Percentiles rank a stretch among this genome's conserved stretches.
Evolutionary conservation across 371 early-diverging fungal genomes (phyloP).

Genomic region (Apophysomyces variabilis): DNA sequence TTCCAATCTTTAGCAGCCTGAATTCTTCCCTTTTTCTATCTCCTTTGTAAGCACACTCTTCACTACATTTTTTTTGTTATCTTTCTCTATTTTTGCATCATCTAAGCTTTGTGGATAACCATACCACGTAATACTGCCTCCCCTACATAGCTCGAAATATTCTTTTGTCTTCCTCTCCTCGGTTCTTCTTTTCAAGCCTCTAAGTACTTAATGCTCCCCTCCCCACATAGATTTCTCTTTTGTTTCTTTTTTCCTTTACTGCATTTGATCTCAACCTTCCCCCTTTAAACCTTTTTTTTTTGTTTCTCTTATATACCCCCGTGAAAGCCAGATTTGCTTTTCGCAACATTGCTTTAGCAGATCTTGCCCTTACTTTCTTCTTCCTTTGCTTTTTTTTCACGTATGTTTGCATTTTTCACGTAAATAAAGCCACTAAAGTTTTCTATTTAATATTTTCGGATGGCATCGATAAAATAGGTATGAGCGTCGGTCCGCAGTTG

Average conservation of each 20-base stretch:
- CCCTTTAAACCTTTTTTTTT: too few species aligned
- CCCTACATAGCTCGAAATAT: conserved; percentile 4
- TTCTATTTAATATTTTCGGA: neutral
- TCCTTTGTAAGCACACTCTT: conserved; percentile 5
- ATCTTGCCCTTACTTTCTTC: conserved; percentile 10
- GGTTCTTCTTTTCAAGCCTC: conserved; percentile 7
- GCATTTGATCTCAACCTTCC: conserved; percentile 8
- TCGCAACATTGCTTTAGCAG: neutral
- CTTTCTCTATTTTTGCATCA: conserved; percentile 4
- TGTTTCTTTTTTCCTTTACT: conserved; percentile 3
- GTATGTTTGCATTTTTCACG: conserved; percentile 5
- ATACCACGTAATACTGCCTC: conserved; percentile 6
- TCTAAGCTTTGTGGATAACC: conserved; percentile 2
- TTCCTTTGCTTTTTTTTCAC: neutral
- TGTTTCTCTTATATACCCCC: neutral
- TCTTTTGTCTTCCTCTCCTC: neutral
- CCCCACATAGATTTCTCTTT: conserved; percentile 5
- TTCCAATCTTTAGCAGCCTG: conserved; percentile 4
- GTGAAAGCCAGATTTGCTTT: neutral
- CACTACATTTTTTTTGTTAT: conserved; percentile 5
- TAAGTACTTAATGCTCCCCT: conserved; percentile 10
- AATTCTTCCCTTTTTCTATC: conserved; percentile 3
- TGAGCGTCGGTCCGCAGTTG: neutral
- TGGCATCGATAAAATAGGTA: neutral
- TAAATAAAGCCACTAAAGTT: conserved; percentile 7